Base-by-base conservation (phyloP, 179 eudicot species). In the Carnegiea gigantea region DNA sequence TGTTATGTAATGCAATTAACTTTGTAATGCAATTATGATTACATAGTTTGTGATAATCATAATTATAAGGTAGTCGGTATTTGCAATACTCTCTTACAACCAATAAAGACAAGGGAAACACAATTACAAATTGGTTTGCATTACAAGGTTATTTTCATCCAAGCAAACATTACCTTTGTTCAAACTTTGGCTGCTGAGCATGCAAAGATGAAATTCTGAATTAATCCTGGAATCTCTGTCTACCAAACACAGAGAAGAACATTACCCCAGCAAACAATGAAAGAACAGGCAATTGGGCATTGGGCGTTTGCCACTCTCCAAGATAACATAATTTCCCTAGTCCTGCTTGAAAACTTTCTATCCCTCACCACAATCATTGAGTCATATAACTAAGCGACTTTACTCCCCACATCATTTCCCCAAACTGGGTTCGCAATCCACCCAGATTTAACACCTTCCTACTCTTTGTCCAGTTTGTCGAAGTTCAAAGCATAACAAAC, bases 231-330 rank as follows among this genome's bases (percentile, higher is more conserved):
- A 36, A 60, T 64, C 79, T 26, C 64, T 59, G 23, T 40, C 65
- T 78, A 23, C n/a, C 23, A 4, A 78, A 54, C 67, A 46, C 67
- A 46, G 13, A 70, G 0, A 59, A 21, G 81, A 49, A 81, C 77
- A 75, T 28, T 28, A 83, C 76, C 79, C 79, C 57, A 38, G 20
- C 78, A 17, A 71, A n/a, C 9, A 40, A 40, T 40, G 28, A 17
- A 73, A n/a, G 23, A 62, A 30, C 4, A 33, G 3, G 78, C 15
- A 28, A 49, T 23, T 23, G 75, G 28, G 73, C 17, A 51, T 49
- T 23, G 75, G 28, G 73, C 17, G 9, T 49, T 33, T 2, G 28
- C 65, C 17, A 51, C 3, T 51, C 57, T 11, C 57, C 57, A 51
- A 51, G 9, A 9, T 12, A 5, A 12, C 57, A 51, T 13, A 75